Base-by-base conservation (phyloP, 331 rosid species). In the Malus hybrid region DNA sequence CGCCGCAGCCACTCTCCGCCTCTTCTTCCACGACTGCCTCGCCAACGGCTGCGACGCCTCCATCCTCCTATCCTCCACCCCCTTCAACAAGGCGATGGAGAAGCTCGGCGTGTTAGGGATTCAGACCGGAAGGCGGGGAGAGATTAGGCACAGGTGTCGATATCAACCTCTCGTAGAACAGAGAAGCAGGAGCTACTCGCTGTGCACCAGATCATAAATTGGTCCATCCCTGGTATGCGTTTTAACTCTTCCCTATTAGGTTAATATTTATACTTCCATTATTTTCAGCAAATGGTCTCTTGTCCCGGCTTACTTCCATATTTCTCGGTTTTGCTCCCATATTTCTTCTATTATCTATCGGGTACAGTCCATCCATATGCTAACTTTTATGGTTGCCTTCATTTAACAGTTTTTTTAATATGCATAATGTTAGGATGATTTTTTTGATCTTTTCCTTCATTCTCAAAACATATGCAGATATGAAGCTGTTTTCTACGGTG, bases 301-400 rank as follows among this genome's bases (percentile, higher is more conserved):
- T 92, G 79, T 88, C 97, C 65, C 80, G 96, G 70, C 93, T 92
- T 56, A 87, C 88, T 70, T 88, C 97, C 67, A 88, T 92, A 84
- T 90, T 88, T 81, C 93, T 92, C 53, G 97, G 97, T 81, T 92
- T 90, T 83, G 93, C 97, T 1, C 97, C 96, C 62, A 74, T 92
- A 34, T 92, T 92, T 87, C 96, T 92, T 81, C 92, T 92, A 79
- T 90, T 92, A 61, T 92, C 97, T 77, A 92, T 92, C 67, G 97
- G 97, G 97, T 92, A 90, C 77, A 24, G 72, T 77, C 64, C 66
- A 39, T 76, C 77, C 22, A 61, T 72, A 32, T 10, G 75, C 63
- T 18, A 55, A 18, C 50, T 62, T 12, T 61, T 63, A 22, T 79
- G 11, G 12, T 30, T 9, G 30, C 82, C 28, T 66, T 65, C 20